Evolutionary conservation across 2,329 filamentous ascomycete genomes (phyloP), one percentile per base, ranked within the genome.

Genomic region (Teratosphaeriaceae sp.): DNA sequence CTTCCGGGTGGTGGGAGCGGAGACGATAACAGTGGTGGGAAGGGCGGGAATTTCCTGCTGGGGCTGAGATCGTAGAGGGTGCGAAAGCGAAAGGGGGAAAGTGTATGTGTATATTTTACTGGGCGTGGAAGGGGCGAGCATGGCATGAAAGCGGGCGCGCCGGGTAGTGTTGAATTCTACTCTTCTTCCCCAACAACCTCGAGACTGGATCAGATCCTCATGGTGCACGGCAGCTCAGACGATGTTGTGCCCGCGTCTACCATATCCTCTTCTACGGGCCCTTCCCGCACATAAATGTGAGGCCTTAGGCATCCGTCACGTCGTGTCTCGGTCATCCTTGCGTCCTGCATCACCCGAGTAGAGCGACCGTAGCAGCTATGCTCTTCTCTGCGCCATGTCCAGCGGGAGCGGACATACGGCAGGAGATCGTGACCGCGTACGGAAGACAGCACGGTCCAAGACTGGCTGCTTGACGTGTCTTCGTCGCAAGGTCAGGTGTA

Each of bases 1-100:
- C 70, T 98, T 51, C 92, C 92, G 2, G 80, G 86, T 56, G 84
- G 85, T 45, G 68, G 66, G 27, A 67, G 67, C 33, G 74, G 73
- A 50, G 72, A 73, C 7, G 73, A 72, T 43, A 76, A 78, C 54
- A 82, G 73, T 44, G 64, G 68, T 48, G 53, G 57, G 20, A 55
- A 58, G 38, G 60, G 60, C 23, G 78, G 82, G 38, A 82, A 75
- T 62, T 78, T 85, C 55, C 64, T 87, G 56, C 66, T 87, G 45
- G 83, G 82, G 21, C 62, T 86, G 68, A 78, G 80, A 63, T 73
- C 64, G 50, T 76, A 29, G 23, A 13, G 15, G 31, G 8, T 19
- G 31, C 18, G 29, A 6, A 16, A 15, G 16, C 11, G 9, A 33
- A 33, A 15, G 29, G 6, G 23, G 23, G 12, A n/a, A 12, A 13